phyloP scores from a whole-genome alignment of 2,329 filamentous ascomycete genomes.

The Botrytis squamosa region DNA sequence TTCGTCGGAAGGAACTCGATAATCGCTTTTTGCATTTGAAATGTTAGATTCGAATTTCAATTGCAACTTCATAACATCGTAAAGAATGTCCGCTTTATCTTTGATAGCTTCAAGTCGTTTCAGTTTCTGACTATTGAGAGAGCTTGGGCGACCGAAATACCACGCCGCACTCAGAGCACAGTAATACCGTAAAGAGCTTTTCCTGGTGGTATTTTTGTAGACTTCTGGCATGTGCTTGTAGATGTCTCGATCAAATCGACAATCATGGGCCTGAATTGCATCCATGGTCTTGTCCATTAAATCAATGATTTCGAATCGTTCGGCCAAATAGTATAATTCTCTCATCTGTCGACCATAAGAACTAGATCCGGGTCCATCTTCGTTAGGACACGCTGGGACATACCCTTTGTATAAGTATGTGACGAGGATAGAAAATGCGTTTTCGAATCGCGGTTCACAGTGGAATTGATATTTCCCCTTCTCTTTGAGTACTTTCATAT shows the following conservation, averaged over 20 bases:
- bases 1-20: neutral
- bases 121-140: neutral
- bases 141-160: neutral
- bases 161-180: conserved; percentile 9
- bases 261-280: conserved; percentile 12
- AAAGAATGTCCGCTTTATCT: conserved; percentile 17
- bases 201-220: conserved; percentile 13
- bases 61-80: conserved; percentile 5
- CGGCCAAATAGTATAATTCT: conserved; percentile 17
- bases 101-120: neutral
- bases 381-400: conserved; percentile 9
- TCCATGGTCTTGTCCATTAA: conserved; percentile 22
- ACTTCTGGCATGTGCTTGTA: conserved; percentile 12
- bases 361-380: conserved; percentile 4
- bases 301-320: conserved; percentile 19
- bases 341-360: conserved; percentile 12
- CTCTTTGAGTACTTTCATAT: conserved; percentile 14
- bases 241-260: conserved; percentile 5
- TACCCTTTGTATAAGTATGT: conserved; percentile 20
- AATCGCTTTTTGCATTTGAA: neutral
- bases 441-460: conserved; percentile 16
- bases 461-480: conserved; percentile 20
- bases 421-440: conserved; percentile 17
- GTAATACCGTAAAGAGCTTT: conserved; percentile 10
- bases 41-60: conserved; percentile 11